phyloP scores from a whole-genome alignment of 495 filamentous ascomycete species.

The Neurospora discreta region DNA sequence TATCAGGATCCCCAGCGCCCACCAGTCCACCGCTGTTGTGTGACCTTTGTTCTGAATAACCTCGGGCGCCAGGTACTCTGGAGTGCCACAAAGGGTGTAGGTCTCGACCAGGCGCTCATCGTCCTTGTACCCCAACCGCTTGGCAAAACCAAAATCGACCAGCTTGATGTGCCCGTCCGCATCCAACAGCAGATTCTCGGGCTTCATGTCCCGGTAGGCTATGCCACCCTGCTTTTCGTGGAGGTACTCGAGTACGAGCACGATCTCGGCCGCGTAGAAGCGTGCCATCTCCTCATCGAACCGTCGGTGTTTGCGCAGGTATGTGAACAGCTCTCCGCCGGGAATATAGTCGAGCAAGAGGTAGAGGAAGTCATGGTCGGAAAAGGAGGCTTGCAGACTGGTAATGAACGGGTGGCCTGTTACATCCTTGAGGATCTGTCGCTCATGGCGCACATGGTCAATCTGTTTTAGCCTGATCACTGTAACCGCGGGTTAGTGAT shows the following conservation, averaged over 20 bases:
- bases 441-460: constrained; percentile 93
- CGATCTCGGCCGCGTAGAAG: constrained; percentile 95
- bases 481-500: constrained; percentile 20
- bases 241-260: constrained; percentile 82
- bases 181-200: constrained; percentile 90
- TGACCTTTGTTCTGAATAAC: constrained; percentile 94
- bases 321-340: constrained; percentile 91
- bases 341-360: constrained; percentile 89
- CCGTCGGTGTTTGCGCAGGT: constrained; percentile 71
- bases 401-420: constrained; percentile 94
- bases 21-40: constrained; percentile 97
- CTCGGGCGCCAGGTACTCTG: constrained; percentile 93
- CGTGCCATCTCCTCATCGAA: constrained; percentile 79
- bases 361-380: constrained; percentile 79
- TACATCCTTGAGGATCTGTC: constrained; percentile 74
- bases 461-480: constrained; percentile 96
- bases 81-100: constrained; percentile 92
- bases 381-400: constrained; percentile 79
- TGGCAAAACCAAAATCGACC: constrained; percentile 98
- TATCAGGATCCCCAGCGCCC: constrained; percentile 90
- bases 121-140: constrained; percentile 50
- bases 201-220: constrained; percentile 92
- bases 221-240: constrained; percentile 75
- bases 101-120: constrained; percentile 56
- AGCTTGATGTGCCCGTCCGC: constrained; percentile 88